Conservation (phyloP, 2,329 filamentous ascomycete species). For the Calonectria hawksworthii region DNA sequence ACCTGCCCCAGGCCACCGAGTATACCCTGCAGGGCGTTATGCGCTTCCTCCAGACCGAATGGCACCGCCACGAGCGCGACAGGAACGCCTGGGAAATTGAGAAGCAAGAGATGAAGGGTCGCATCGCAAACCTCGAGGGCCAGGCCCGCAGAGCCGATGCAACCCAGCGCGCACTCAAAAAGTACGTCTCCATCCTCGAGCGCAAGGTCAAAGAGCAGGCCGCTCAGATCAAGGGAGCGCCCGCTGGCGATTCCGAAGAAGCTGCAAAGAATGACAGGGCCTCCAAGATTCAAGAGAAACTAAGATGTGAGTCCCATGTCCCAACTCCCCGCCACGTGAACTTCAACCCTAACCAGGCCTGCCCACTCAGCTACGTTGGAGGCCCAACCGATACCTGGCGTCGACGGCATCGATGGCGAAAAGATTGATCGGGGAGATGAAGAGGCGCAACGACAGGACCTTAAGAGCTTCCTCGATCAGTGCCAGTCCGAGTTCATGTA, state of each 20-base stretch:
- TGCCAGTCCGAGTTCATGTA: slow-evolving; percentile 77
- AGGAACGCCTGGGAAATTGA: slow-evolving; percentile 99
- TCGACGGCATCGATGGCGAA: slow-evolving; percentile 62
- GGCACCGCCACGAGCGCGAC: slow-evolving; percentile 98
- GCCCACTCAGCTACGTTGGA: slow-evolving; percentile 57
- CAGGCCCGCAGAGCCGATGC: slow-evolving; percentile 89
- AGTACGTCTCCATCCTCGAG: slow-evolving; percentile 92
- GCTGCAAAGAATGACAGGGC: slow-evolving; percentile 66
- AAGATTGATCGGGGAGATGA: slow-evolving; percentile 59
- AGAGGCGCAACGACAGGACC: slow-evolving; percentile 64
- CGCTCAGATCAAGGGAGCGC: slow-evolving; percentile 72
- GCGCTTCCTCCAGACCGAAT: slow-evolving; percentile 99
- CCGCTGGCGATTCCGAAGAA: slow-evolving; percentile 54
- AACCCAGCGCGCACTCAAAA: slow-evolving; percentile 88
- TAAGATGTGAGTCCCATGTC: slow-evolving; percentile 59
- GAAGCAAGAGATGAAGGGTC: slow-evolving; percentile 97
- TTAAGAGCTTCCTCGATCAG: slow-evolving; percentile 74
- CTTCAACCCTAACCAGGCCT: slow-evolving; percentile 28
- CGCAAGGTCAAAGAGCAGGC: slow-evolving; percentile 88
- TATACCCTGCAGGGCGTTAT: slow-evolving; percentile 85
- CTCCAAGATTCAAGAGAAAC: slow-evolving; percentile 68
- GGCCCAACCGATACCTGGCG: slow-evolving; percentile 58
- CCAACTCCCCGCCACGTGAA: slow-evolving; percentile 23
- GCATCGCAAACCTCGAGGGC: slow-evolving; percentile 94
- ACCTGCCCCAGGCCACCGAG: slow-evolving; percentile 71